Percentiles rank a stretch among this genome's conserved stretches.
Evolutionary conservation across 2,329 filamentous ascomycete species (phyloP).

Genomic region (Pyricularia sp.): DNA sequence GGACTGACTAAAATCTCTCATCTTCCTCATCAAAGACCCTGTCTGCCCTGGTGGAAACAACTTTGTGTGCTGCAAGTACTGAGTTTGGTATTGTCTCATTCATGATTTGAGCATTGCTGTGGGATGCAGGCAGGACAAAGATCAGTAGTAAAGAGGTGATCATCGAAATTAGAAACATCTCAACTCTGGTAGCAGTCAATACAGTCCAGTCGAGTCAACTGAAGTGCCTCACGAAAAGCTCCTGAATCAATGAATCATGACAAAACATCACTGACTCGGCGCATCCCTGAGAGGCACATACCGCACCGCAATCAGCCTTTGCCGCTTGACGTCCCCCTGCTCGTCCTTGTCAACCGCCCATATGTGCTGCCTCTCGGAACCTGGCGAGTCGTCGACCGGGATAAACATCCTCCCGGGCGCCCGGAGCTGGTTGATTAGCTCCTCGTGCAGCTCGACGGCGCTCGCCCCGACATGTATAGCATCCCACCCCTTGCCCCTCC

Average conservation of each 20-base stretch:
- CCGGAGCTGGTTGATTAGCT: slow-evolving; percentile 68
- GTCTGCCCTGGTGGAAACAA: slow-evolving; percentile 1
- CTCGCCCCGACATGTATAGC: slow-evolving; percentile 93
- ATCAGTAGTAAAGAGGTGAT: neutral
- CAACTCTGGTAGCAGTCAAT: neutral
- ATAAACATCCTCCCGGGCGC: slow-evolving; percentile 75
- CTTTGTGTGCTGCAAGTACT: slow-evolving; percentile 1
- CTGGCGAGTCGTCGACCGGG: slow-evolving; percentile 51
- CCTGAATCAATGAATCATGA: neutral
- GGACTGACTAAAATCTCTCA: neutral
- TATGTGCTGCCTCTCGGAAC: slow-evolving; percentile 49
- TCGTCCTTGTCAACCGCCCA: slow-evolving; percentile 67
- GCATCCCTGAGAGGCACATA: slow-evolving; percentile 45
- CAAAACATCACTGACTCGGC: neutral
- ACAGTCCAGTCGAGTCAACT: neutral
- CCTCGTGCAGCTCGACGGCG: slow-evolving; percentile 61
- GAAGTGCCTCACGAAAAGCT: neutral
- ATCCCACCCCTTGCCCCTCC: slow-evolving; percentile 59
- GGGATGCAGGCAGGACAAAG: neutral
- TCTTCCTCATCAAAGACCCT: neutral
- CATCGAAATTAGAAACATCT: neutral
- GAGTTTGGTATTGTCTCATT: neutral
- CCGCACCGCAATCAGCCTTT: slow-evolving; percentile 58
- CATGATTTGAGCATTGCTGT: neutral
- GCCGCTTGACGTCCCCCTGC: slow-evolving; percentile 49